A percentile compares a stretch with the other conserved stretches of the same genome.
Conservation (phyloP, 2,329 filamentous ascomycete species). For the Emmonsiellopsis sp. region DNA sequence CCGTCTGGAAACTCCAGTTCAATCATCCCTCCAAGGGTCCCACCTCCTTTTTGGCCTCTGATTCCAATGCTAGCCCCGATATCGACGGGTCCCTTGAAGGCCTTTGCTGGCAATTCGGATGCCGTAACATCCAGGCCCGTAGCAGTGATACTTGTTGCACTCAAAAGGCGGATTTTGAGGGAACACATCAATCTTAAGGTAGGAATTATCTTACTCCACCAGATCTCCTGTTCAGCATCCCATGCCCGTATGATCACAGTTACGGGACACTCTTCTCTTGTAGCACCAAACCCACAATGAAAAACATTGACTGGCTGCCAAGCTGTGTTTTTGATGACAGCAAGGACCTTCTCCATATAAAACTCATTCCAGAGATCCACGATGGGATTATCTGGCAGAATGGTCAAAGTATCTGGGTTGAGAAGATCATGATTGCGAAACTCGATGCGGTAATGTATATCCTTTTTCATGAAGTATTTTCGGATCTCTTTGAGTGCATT, state of each 20-base stretch:
- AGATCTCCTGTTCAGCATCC: background rate
- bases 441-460: background rate
- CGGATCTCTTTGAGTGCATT: background rate
- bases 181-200: background rate
- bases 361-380: background rate
- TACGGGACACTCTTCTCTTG: background rate
- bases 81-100: background rate
- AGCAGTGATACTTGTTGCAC: background rate
- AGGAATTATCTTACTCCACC: background rate
- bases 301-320: slow-evolving; percentile 1
- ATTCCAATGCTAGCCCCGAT: background rate
- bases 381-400: background rate
- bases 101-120: background rate
- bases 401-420: background rate
- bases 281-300: background rate
- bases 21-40: background rate
- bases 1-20: background rate
- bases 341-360: background rate
- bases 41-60: background rate
- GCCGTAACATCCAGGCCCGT: background rate
- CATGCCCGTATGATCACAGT: background rate
- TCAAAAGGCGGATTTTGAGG: background rate
- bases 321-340: background rate
- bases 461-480: background rate
- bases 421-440: background rate